Base-by-base conservation (phyloP, 768 basidiomycete species). In the Lenzites betulinus region DNA sequence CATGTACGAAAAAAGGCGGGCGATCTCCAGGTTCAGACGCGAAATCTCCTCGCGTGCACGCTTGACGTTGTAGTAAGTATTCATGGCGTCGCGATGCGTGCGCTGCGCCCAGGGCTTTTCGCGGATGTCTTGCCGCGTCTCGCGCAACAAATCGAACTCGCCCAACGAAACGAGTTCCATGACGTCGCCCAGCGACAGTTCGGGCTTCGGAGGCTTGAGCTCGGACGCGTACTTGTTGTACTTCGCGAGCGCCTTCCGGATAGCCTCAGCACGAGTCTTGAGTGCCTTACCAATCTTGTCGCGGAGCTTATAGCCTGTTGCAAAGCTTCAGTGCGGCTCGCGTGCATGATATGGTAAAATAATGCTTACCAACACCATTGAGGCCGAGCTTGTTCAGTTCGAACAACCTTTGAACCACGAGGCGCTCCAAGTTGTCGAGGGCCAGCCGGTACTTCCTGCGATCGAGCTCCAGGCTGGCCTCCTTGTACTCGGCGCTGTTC, bases 11-110 rank as follows among this genome's bases (percentile, higher is more conserved):
- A 59, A 59, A 4, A 77, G 47, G 0, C 73, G 67, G 1, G 43
- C 51, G 2, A 77, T 67, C 56, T 77, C 76, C 5, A 77, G 55
- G 39, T 77, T 73, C 22, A 71, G 59, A 0, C 70, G 59, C 0
- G 33, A 8, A 3, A 75, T 67, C 56, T 78, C 77, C 44, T 77
- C 73, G 6, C 60, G 36, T 0, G 76, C 74, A 12, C 66, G 66
- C 28, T 64, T 44, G 22, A 76, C 55, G 20, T 69, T 69, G 49
- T 72, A 69, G 49, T 73, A 62, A 3, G 64, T 62, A 15, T 71
- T 69, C 59, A 69, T 72, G 0, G 69, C 66, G 60, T 67, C 59
- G 18, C 70, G 43, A 58, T 81, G 81, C 70, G 80, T 75, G 13
- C 78, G 66, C 2, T 70, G 26, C 0, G 74, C 71, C 77, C 77